Evolutionary conservation across 1,139 yeast species (phyloP), one percentile per base, ranked within the genome.

Genomic region (Arxiozyma slooffiae): DNA sequence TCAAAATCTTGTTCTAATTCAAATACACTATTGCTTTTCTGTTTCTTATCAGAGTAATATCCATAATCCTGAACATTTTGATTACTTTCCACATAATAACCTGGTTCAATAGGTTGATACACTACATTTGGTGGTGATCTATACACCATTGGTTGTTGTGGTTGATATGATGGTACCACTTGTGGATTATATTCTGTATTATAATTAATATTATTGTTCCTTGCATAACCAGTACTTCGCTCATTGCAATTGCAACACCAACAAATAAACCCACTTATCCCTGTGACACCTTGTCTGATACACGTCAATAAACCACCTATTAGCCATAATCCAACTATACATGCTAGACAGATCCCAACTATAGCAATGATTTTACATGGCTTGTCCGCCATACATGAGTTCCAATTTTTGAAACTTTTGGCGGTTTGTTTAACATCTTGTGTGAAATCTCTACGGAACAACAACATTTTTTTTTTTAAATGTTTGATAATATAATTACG

Each of bases 331-430:
- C 59, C 61, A 1, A 69, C 54, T 1, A 71, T 47, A 1, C 64
- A 71, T 0, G 81, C 92, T 14, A 86, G 60, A 0, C 74, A 79
- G 1, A 85, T 82, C 6, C 85, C 81, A n/a, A 85, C 84, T 47
- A 86, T 85, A 9, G 86, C 90, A 20, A 83, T 78, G 55, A 85
- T 78, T 63, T 85, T 85, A 68, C 96, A 86, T 40, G 81, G 74
- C 40, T 70, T 79, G 65, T 85, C 82, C 60, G 76, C 81, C 94
- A 85, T 85, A 68, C 96, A 86, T 2, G 85, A 78, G 62, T 82
- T 79, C 94, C 95, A 86, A 45, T 68, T 61, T 59, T 72, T 78
- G 71, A 84, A 83, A 2, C 87, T 72, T 21, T 75, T 62, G 8
- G 81, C 82, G 0, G 85, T 79, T 24, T 48, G 51, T 18, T 53